A percentile compares a stretch with the other conserved stretches of the same genome.
Evolutionary conservation across 495 filamentous ascomycete species (phyloP).

Genomic region (Ramalina peruviana): DNA sequence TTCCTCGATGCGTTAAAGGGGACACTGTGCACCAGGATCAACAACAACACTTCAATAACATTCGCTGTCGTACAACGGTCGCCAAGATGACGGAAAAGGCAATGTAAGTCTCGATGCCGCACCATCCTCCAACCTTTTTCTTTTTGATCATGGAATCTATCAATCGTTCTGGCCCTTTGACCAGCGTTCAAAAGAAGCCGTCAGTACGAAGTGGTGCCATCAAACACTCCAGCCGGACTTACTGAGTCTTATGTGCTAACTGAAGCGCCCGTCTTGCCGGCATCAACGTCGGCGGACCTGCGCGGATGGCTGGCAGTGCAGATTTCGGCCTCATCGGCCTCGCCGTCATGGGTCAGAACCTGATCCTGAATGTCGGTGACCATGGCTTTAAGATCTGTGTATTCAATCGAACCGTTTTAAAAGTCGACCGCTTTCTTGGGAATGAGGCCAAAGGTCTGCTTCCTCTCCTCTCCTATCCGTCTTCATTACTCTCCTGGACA

Average conservation of each 20-base stretch:
- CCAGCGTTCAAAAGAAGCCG: neutral
- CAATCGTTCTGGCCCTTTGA: neutral
- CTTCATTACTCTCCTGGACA: slow-evolving; percentile 31
- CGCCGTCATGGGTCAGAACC: slow-evolving; percentile 97
- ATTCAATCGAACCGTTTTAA: slow-evolving; percentile 93
- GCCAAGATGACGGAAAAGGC: slow-evolving; percentile 37
- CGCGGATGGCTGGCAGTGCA: slow-evolving; percentile 42
- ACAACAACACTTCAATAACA: neutral
- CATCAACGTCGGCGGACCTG: slow-evolving; percentile 61
- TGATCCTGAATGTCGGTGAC: slow-evolving; percentile 97
- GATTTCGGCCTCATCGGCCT: slow-evolving; percentile 99
- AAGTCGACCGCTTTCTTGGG: slow-evolving; percentile 89
- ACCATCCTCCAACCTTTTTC: slow-evolving; percentile 4
- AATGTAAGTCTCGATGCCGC: slow-evolving; percentile 36
- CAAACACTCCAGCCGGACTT: slow-evolving; percentile 4
- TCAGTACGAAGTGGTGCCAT: too few species aligned
- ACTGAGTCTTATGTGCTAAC: slow-evolving; percentile 44
- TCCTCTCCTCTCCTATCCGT: slow-evolving; percentile 4
- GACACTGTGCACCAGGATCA: neutral
- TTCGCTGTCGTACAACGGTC: neutral
- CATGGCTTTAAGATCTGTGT: slow-evolving; percentile 91
- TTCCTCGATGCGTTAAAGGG: slow-evolving; percentile 17
- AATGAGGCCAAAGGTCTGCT: slow-evolving; percentile 79
- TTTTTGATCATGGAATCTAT: neutral
- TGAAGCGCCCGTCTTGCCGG: slow-evolving; percentile 73